Evolutionary conservation across 768 basidiomycete species (phyloP).

Genomic region (Lanmaoa pseudosensibilis): DNA sequence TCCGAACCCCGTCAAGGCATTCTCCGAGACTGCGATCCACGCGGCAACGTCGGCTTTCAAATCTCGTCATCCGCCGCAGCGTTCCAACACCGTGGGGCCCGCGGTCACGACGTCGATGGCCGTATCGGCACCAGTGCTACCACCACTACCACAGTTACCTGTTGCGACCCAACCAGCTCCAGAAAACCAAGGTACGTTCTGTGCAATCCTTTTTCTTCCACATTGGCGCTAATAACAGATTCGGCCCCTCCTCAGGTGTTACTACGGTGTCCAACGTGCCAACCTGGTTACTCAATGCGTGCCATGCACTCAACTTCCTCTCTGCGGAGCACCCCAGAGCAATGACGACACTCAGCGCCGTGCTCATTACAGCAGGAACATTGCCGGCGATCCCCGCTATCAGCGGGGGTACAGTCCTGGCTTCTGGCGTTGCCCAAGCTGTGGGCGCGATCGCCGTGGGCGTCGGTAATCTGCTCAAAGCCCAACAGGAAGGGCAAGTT

Average conservation of each 20-base stretch:
- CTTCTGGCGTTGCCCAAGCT: conserved; percentile 72
- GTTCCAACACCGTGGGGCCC: conserved; percentile 31
- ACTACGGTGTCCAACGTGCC: conserved; percentile 61
- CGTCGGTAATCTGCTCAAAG: conserved; percentile 57
- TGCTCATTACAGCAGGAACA: conserved; percentile 77
- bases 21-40: conserved; percentile 34
- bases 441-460: conserved; percentile 79
- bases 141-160: conserved; percentile 20
- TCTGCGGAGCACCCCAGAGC: conserved; percentile 73
- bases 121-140: conserved; percentile 7
- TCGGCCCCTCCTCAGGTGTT: conserved; percentile 23
- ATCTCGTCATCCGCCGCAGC: conserved; percentile 29
- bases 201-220: neutral
- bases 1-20: conserved; percentile 36
- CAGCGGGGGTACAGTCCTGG: conserved; percentile 68
- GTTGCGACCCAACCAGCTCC: conserved; percentile 11
- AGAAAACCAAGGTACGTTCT: conserved; percentile 20
- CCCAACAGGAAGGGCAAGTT: conserved; percentile 43
- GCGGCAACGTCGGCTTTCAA: conserved; percentile 32
- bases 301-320: conserved; percentile 71
- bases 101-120: conserved; percentile 17
- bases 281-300: conserved; percentile 75
- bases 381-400: conserved; percentile 72
- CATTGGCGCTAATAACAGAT: neutral
- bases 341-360: conserved; percentile 72